A percentile compares a stretch with the other conserved stretches of the same genome.
Evolutionary conservation across 768 basidiomycete species (phyloP).

Genomic region (Mycena rebaudengoi): DNA sequence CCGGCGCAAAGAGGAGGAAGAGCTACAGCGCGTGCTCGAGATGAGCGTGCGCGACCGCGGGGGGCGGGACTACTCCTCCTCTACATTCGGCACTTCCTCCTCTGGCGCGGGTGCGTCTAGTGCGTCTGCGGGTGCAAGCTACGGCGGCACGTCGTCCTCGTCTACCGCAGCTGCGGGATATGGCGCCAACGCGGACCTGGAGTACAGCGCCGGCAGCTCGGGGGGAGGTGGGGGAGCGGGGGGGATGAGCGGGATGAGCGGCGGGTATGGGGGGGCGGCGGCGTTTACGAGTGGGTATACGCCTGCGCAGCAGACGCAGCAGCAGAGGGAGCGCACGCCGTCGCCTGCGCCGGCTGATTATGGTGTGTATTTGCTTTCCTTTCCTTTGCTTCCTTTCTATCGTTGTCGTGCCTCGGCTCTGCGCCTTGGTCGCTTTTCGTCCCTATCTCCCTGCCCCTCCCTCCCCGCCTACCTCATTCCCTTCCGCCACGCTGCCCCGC

Average conservation of each 20-base stretch:
- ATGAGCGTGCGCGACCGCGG: conserved; percentile 94
- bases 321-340: conserved; percentile 24
- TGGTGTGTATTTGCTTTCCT: no score
- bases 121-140: no score
- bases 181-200: no score
- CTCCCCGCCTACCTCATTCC: no score
- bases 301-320: conserved; percentile 31
- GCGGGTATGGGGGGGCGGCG: not conserved
- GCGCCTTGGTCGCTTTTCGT: no score
- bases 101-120: not conserved
- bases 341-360: conserved; percentile 24
- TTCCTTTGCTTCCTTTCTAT: no score
- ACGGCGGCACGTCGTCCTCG: not conserved
- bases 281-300: conserved; percentile 18
- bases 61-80: conserved; percentile 54
- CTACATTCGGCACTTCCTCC: conserved; percentile 24
- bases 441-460: no score
- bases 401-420: no score
- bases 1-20: conserved; percentile 89
- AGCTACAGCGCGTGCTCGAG: conserved; percentile 91
- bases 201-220: no score
- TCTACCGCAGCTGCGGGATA: not conserved
- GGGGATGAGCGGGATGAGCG: not conserved
- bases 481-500: no score
- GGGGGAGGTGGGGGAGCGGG: not conserved